Conservation (phyloP, 179 eudicot species). For the Silene vulgaris region DNA sequence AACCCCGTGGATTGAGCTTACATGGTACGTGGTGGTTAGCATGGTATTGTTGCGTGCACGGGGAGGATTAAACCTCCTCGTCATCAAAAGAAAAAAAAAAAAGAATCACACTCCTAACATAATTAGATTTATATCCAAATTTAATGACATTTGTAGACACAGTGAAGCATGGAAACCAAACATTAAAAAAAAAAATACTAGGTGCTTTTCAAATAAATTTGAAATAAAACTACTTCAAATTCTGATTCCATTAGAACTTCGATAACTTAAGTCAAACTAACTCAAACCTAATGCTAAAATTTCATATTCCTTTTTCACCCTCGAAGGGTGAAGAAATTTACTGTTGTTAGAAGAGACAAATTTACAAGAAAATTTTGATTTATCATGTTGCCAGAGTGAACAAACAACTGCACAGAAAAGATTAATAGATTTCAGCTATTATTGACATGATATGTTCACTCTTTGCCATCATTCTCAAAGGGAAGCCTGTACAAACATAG, state of each 20-base stretch:
- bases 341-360: not conserved
- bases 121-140: too few relatives aligned
- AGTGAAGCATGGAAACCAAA: not conserved
- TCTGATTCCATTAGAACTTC: not conserved
- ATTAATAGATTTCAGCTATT: not conserved
- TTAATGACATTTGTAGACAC: not conserved
- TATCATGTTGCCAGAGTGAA: not conserved
- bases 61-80: too few relatives aligned
- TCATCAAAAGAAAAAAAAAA: too few relatives aligned
- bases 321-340: not conserved
- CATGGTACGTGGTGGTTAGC: too few relatives aligned
- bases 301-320: not conserved
- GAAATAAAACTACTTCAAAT: not conserved
- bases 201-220: too few relatives aligned
- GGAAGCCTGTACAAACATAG: too few relatives aligned
- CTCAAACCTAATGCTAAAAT: not conserved
- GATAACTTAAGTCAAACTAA: not conserved
- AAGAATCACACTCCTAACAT: too few relatives aligned
- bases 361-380: not conserved
- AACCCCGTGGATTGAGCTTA: too few relatives aligned
- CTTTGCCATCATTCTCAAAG: too few relatives aligned
- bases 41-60: too few relatives aligned
- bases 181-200: not conserved
- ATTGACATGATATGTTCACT: not conserved
- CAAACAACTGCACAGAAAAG: not conserved